phyloP scores from a whole-genome alignment of 2,329 filamentous ascomycete species.

The Cladophialophora yegresii region DNA sequence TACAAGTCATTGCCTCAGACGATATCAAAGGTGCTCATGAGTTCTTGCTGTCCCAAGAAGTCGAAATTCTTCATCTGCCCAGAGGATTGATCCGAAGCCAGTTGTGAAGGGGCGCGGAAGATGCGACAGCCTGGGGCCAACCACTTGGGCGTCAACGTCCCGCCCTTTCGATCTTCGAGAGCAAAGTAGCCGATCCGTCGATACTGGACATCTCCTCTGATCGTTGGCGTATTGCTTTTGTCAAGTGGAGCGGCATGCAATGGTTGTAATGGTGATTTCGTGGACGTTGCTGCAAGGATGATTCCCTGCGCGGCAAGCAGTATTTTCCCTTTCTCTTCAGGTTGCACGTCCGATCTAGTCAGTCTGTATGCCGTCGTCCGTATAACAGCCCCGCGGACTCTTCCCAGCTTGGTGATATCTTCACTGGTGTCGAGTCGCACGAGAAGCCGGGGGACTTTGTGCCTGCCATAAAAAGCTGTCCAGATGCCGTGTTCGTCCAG shows the following conservation, averaged over 20 bases:
- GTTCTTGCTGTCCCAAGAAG: background rate
- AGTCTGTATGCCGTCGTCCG: conserved; percentile 35
- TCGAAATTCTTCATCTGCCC: background rate
- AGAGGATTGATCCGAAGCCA: background rate
- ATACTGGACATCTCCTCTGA: background rate
- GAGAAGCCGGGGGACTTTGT: conserved; percentile 10
- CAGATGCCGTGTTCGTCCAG: conserved; percentile 8
- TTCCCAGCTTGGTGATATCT: conserved; percentile 6
- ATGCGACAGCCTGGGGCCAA: conserved; percentile 1
- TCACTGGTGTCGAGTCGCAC: conserved; percentile 19
- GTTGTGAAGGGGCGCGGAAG: conserved; percentile 6
- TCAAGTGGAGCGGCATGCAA: background rate
- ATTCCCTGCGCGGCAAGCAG: conserved; percentile 24
- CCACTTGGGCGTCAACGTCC: conserved; percentile 20
- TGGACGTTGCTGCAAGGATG: conserved; percentile 8
- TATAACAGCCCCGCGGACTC: conserved; percentile 32
- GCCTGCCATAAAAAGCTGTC: conserved; percentile 2
- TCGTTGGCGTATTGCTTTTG: background rate
- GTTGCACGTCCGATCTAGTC: background rate
- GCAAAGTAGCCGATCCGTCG: conserved; percentile 23
- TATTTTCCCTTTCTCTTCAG: conserved; percentile 12
- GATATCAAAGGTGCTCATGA: background rate
- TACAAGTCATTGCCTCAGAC: background rate
- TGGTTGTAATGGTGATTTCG: background rate
- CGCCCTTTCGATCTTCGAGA: conserved; percentile 20